Base-by-base conservation (phyloP, 192 early-diverging fungal species). In the Coemansia sp. region DNA sequence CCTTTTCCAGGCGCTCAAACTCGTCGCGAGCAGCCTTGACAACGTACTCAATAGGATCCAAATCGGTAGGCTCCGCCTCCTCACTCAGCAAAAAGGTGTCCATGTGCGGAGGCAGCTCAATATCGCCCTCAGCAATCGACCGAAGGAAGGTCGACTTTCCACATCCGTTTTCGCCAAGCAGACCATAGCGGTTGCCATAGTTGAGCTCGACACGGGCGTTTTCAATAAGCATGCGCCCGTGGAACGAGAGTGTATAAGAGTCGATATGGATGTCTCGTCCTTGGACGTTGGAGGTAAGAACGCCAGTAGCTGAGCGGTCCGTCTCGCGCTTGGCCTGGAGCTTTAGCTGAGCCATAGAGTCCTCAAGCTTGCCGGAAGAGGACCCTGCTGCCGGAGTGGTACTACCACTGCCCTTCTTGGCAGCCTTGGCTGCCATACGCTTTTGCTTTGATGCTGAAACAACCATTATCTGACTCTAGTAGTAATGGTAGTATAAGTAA, bases 201-300 rank as follows among this genome's bases (percentile, higher is more conserved):
- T 99, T 99, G 79, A 99, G 89, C 85, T 98, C 96, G 56, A 99
- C 89, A 47, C 89, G 90, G 44, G 95, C 89, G 77, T 98, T 97
- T 61, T 92, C 87, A 74, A 99, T 92, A 58, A 99, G 88, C 69
- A 92, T 89, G 79, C 97, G 93, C 39, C 95, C 96, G 84, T 92
- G 93, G 86, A 91, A 98, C 50, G 89, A 91, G 64, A 99, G 90
- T 37, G 93, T 92, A 88, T 90, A 98, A 15, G 88, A 90, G 77
- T 98, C 95, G 61, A 98, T 93, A 86, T 95, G 94, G 72, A 98
- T 89, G 87, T 99, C 98, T 64, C 95, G 86, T n/a, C 93, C 93
- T 70, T 89, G 87, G 70, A 87, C 88, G 72, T 95, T 90, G 7
- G 95, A 95, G 8, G 93, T 92, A 42, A 96, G 86, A 11, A 98